phyloP scores from a whole-genome alignment of 805 yeast genomes.

The Candida maesae region DNA sequence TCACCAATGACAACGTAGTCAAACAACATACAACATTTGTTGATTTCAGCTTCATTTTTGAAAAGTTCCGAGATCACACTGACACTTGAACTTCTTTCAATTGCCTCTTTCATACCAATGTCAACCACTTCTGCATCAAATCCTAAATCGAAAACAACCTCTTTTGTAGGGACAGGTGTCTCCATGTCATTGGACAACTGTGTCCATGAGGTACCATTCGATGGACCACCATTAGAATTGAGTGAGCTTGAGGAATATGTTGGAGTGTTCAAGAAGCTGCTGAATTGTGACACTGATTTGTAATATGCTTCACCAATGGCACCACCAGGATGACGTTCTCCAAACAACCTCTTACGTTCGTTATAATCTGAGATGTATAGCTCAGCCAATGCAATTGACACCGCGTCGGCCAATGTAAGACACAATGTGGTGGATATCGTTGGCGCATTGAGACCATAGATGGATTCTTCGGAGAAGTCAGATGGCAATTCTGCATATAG shows the following conservation, averaged over 20 bases:
- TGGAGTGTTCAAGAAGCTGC: slow-evolving; percentile 14
- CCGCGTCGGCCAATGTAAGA: slow-evolving; percentile 73
- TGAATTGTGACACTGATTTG: slow-evolving; percentile 9
- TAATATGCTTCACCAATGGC: slow-evolving; percentile 63
- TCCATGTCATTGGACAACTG: slow-evolving; percentile 4
- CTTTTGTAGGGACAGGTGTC: slow-evolving; percentile 1
- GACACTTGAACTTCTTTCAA: slow-evolving; percentile 27
- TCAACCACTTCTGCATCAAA: slow-evolving; percentile 19
- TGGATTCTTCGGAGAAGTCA: slow-evolving; percentile 49
- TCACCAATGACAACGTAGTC: slow-evolving; percentile 13
- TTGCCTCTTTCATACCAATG: slow-evolving; percentile 8
- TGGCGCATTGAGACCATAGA: slow-evolving; percentile 83
- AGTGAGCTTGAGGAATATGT: slow-evolving; percentile 25
- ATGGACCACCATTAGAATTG: slow-evolving; percentile 12
- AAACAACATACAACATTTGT: slow-evolving; percentile 21
- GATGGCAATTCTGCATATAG: slow-evolving; percentile 61
- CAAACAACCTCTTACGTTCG: slow-evolving; percentile 54
- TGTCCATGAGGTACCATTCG: slow-evolving; percentile 2
- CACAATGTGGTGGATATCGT: slow-evolving; percentile 80
- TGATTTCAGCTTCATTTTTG: slow-evolving; percentile 27
- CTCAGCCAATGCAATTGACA: slow-evolving; percentile 70
- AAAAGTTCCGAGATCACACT: slow-evolving; percentile 18
- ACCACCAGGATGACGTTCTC: slow-evolving; percentile 86
- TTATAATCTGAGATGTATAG: slow-evolving; percentile 53
- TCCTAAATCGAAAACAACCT: slow-evolving; percentile 22